phyloP scores from a whole-genome alignment of 148 eudicot species.

The Pharnaceum exiguum region DNA sequence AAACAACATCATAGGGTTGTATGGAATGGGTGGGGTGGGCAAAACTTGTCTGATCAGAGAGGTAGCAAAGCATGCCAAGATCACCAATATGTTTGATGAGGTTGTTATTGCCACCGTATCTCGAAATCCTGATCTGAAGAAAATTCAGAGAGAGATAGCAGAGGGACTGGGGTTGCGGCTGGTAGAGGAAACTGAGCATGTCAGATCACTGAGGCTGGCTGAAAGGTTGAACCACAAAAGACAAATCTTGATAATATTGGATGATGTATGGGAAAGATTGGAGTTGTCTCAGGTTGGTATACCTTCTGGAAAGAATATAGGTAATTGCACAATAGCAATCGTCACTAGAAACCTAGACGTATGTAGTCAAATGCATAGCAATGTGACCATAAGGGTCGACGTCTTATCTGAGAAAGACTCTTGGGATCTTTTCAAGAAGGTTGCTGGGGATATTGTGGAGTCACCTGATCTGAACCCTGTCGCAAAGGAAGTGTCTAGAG shows the following conservation, averaged over 20 bases:
- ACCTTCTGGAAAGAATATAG: constrained; percentile 15
- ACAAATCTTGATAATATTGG: constrained; percentile 36
- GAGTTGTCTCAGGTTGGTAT: constrained; percentile 34
- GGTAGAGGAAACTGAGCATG: constrained; percentile 10
- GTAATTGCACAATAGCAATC: constrained; percentile 31
- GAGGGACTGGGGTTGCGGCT: constrained; percentile 28
- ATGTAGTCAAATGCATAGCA: constrained; percentile 25
- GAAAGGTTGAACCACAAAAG: constrained; percentile 21
- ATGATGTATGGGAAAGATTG: constrained; percentile 48
- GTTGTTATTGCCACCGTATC: constrained; percentile 35
- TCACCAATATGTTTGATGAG: constrained; percentile 39
- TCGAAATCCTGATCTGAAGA: constrained; percentile 20
- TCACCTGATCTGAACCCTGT: constrained; percentile 14
- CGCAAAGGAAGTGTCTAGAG: constrained; percentile 33
- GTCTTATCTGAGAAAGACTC: constrained; percentile 31
- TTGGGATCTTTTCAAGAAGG: constrained; percentile 39
- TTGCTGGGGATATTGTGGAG: constrained; percentile 22
- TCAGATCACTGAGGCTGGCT: constrained; percentile 25
- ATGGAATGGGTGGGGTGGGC: constrained; percentile 55
- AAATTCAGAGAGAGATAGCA: constrained; percentile 39
- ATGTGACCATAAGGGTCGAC: constrained; percentile 21
- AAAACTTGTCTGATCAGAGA: constrained; percentile 39
- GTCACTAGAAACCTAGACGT: constrained; percentile 30
- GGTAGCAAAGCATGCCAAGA: constrained; percentile 26
- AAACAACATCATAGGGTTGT: constrained; percentile 31